Base-by-base conservation (phyloP, 1,284 basidiomycete genomes). In the Rhodotorula sp. region DNA sequence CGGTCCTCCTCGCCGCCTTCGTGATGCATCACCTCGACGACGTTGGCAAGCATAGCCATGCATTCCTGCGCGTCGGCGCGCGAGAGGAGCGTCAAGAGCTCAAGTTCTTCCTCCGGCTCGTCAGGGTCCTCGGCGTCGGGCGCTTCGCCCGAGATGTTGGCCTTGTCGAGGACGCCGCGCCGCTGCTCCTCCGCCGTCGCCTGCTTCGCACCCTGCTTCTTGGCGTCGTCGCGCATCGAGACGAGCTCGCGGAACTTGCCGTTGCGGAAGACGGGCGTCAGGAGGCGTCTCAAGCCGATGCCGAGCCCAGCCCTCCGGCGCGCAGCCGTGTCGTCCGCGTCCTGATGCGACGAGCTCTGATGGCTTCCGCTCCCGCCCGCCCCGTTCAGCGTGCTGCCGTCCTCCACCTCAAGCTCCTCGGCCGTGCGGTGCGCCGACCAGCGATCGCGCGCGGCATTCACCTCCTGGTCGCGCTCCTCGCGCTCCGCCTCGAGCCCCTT, bases 241-340 rank as follows among this genome's bases (percentile, higher is more conserved):
- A 66, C 61, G 21, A 72, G 14, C 27, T 67, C 63, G 17, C 8
- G 19, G 62, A 62, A 72, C 19, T 61, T 55, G 45, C 41, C 42
- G 63, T 72, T 72, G 19, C 56, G 56, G 62, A 61, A 72, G 2
- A 52, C 54, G 4, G 70, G 70, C 19, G 52, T 65, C 44, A 72
- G 55, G n/a, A 72, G 46, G 14, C 62, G 61, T 21, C 17, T 34
- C 1, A 65, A 49, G 7, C 58, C 59, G 46, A 65, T 10, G 8
- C 56, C n/a, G 13, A n/a, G 42, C 21, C 10, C 41, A 3, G 12
- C 56, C 34, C 34, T 34, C 34, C 34, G 34, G 21, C 23, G 41
- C 41, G 23, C 7, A 21, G 41, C 21, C 25, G 25, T 23, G 25
- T 12, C 25, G 25, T 34, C 27, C 21, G 19, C 7, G 9, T 23